These are phyloP conservation scores for Malassezia brasiliensis DNA, from an alignment of 1,284 basidiomycete genomes.

Conservation along the genomic window DNA sequence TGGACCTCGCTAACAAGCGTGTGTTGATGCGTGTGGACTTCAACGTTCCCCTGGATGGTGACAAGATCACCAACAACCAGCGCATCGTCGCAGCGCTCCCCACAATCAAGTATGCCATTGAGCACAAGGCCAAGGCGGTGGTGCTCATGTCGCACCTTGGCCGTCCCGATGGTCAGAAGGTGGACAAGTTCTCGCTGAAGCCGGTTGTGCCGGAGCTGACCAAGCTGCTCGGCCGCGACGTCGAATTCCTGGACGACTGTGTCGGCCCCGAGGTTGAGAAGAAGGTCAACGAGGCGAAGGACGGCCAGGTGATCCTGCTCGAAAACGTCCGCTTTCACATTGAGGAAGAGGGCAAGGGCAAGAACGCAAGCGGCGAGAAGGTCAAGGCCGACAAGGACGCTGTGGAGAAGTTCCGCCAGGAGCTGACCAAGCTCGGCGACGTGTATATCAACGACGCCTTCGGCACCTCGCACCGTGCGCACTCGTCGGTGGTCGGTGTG, in stretches of 20 bases:
- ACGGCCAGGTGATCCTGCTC: constrained; percentile 77
- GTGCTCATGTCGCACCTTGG: constrained; percentile 97
- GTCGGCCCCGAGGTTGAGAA: constrained; percentile 74
- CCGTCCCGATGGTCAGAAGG: constrained; percentile 84
- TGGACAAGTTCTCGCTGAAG: constrained; percentile 80
- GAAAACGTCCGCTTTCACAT: constrained; percentile 98
- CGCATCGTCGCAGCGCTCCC: constrained; percentile 93
- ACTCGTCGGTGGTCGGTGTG: constrained; percentile 96
- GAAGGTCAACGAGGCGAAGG: constrained; percentile 61
- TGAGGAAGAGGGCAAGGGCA: constrained; percentile 89
- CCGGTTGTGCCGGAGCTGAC: constrained; percentile 59
- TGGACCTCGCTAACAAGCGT: constrained; percentile 77
- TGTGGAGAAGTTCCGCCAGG: constrained; percentile 74
- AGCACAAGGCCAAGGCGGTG: constrained; percentile 72
- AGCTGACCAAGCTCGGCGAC: constrained; percentile 82
- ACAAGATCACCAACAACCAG: constrained; percentile 86
- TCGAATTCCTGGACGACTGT: constrained; percentile 76
- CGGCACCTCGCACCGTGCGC: constrained; percentile 93
- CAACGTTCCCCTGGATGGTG: constrained; percentile 78
- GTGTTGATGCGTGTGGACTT: constrained; percentile 72
- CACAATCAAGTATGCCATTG: constrained; percentile 86
- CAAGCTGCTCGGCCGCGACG: constrained; percentile 40
- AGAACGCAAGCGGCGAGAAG: constrained; percentile 86
- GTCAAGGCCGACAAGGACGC: constrained; percentile 76
- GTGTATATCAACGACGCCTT: constrained; percentile 99